These are phyloP conservation scores for Plasmodium cynomolgi DNA, from an alignment of 169 alveolate genomes.

Conservation along the genomic window DNA sequence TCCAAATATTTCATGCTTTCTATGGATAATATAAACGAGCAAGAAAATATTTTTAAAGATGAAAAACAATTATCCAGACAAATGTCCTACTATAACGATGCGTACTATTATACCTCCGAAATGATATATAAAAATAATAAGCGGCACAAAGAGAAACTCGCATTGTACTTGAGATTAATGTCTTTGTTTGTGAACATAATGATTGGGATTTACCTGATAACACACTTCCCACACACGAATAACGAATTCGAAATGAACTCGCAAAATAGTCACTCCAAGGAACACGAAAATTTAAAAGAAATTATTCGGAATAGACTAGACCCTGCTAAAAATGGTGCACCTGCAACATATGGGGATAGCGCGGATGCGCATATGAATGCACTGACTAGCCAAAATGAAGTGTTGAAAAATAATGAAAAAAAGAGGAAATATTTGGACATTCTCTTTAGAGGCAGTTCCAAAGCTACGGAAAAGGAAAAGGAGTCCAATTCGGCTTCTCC, in stretches of 20 bases:
- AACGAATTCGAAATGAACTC: slow-evolving; percentile 1
- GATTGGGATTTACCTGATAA: slow-evolving; percentile 56
- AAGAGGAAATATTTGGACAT: background rate
- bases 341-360: background rate
- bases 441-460: background rate
- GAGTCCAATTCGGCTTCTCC: background rate
- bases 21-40: slow-evolving; percentile 52
- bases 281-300: slow-evolving; percentile 23
- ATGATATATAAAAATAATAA: slow-evolving; percentile 61
- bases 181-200: slow-evolving; percentile 57
- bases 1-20: slow-evolving; percentile 50
- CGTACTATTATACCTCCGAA: slow-evolving; percentile 66
- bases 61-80: slow-evolving; percentile 67
- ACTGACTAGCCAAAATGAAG: slow-evolving; percentile 1
- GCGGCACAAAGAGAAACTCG: slow-evolving; percentile 45
- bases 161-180: slow-evolving; percentile 56
- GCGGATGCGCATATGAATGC: background rate
- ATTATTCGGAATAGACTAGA: slow-evolving; percentile 19
- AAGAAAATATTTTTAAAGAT: slow-evolving; percentile 53
- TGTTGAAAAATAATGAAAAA: slow-evolving; percentile 9
- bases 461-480: background rate
- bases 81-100: slow-evolving; percentile 69
- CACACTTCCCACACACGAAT: slow-evolving; percentile 53
- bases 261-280: slow-evolving; percentile 10
- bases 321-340: background rate